These are phyloP conservation scores for Benincasa hispida DNA, from an alignment of 306 rosid genomes.

Conservation along the genomic window DNA sequence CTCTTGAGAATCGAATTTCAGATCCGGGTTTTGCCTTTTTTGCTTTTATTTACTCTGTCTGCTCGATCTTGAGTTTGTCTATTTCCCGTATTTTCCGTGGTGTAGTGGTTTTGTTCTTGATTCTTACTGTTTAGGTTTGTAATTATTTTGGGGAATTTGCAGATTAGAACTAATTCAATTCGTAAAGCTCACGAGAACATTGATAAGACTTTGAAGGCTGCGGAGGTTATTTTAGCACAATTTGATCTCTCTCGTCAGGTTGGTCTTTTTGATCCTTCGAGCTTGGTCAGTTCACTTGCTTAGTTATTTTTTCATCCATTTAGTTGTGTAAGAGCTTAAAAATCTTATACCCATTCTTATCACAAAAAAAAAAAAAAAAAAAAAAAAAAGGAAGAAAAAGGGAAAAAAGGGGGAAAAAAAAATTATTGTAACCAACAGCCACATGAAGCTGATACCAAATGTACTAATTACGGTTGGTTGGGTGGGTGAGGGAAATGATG, in stretches of 20 bases:
- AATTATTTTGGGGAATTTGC: constrained; percentile 21
- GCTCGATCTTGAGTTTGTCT: neutral
- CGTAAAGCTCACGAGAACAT: constrained; percentile 95
- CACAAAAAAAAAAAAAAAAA: too few species aligned
- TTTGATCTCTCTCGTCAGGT: constrained; percentile 93
- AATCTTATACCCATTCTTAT: neutral
- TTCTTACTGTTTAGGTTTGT: neutral
- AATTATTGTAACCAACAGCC: neutral
- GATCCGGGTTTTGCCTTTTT: neutral
- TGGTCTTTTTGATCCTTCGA: constrained; percentile 7
- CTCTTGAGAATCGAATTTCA: neutral
- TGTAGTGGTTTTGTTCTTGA: neutral
- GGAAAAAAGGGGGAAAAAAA: too few species aligned
- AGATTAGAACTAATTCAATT: constrained; percentile 84
- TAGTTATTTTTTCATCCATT: neutral
- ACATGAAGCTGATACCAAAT: neutral
- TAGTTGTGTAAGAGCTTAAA: neutral
- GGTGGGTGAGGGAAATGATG: neutral
- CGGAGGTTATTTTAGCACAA: constrained; percentile 71
- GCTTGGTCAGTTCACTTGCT: neutral
- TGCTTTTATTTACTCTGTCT: constrained; percentile 13
- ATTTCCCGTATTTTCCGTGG: neutral
- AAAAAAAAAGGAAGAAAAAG: too few species aligned
- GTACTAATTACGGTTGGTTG: neutral
- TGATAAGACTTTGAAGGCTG: constrained; percentile 81